phyloP scores from a whole-genome alignment of 495 filamentous ascomycete genomes.

The Aspergillus funiculosus region DNA sequence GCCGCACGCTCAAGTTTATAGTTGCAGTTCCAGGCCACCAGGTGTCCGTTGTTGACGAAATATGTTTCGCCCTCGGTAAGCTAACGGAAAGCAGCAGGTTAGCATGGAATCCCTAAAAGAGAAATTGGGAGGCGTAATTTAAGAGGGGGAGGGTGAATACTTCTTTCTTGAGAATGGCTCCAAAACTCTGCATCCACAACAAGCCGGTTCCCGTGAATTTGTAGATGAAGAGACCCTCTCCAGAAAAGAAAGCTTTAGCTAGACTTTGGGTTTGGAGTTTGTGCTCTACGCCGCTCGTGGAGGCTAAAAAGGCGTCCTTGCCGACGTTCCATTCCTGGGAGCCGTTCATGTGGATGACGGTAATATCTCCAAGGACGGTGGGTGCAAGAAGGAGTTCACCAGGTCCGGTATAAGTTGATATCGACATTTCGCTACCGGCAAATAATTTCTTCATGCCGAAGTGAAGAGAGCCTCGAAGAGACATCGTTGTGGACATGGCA shows the following conservation, averaged over 20 bases:
- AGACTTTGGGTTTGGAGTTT: slow-evolving; percentile 83
- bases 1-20: slow-evolving; percentile 82
- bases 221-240: slow-evolving; percentile 89
- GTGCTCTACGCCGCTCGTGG: slow-evolving; percentile 70
- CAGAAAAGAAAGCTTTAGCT: slow-evolving; percentile 88
- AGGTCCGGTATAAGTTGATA: slow-evolving; percentile 81
- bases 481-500: slow-evolving; percentile 85
- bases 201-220: slow-evolving; percentile 74
- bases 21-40: slow-evolving; percentile 96
- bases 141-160: slow-evolving; percentile 44
- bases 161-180: slow-evolving; percentile 93
- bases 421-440: slow-evolving; percentile 70
- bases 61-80: slow-evolving; percentile 75
- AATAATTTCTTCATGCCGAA: slow-evolving; percentile 84
- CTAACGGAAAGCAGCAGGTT: slow-evolving; percentile 34
- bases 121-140: neutral
- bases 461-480: slow-evolving; percentile 70
- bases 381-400: slow-evolving; percentile 86
- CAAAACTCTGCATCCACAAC: slow-evolving; percentile 85
- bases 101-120: neutral
- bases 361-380: slow-evolving; percentile 76
- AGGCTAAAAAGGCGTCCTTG: slow-evolving; percentile 70
- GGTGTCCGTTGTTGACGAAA: slow-evolving; percentile 89
- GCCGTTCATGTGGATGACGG: slow-evolving; percentile 64
- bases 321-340: slow-evolving; percentile 72